Evolutionary conservation across 2,329 filamentous ascomycete genomes (phyloP).

Genomic region (Colletotrichum magnum): DNA sequence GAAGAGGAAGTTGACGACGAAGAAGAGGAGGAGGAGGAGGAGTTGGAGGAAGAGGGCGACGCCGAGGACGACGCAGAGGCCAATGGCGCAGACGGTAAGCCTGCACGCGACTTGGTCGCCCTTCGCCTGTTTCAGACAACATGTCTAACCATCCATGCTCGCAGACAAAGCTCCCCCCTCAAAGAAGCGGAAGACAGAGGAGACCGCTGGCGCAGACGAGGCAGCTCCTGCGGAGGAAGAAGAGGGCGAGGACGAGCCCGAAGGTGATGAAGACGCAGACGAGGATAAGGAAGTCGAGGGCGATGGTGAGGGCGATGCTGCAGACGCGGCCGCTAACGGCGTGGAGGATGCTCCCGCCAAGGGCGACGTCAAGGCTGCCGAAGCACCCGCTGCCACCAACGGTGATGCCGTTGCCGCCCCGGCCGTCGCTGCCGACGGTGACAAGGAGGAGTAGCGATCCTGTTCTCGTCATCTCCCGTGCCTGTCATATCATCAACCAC

Average conservation of each 20-base stretch:
- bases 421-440: conserved; percentile 42
- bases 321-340: conserved; percentile 43
- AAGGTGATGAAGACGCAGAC: conserved; percentile 49
- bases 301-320: conserved; percentile 44
- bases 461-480: conserved; percentile 3
- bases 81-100: conserved; percentile 38
- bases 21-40: conserved; percentile 55
- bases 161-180: conserved; percentile 60
- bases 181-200: conserved; percentile 66
- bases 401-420: conserved; percentile 44
- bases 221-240: conserved; percentile 51
- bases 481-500: background rate
- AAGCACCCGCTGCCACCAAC: conserved; percentile 44
- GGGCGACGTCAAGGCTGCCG: conserved; percentile 46
- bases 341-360: conserved; percentile 46
- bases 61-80: conserved; percentile 48
- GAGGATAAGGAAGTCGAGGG: conserved; percentile 46
- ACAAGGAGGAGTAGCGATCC: conserved; percentile 39
- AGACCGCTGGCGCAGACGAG: conserved; percentile 48
- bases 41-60: conserved; percentile 50
- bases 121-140: too few relatives aligned
- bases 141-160: background rate
- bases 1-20: conserved; percentile 58
- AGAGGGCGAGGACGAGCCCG: conserved; percentile 47
- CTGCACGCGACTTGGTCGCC: background rate